Conservation (phyloP, 202 grass and related monocot species). For the Setaria italica region DNA sequence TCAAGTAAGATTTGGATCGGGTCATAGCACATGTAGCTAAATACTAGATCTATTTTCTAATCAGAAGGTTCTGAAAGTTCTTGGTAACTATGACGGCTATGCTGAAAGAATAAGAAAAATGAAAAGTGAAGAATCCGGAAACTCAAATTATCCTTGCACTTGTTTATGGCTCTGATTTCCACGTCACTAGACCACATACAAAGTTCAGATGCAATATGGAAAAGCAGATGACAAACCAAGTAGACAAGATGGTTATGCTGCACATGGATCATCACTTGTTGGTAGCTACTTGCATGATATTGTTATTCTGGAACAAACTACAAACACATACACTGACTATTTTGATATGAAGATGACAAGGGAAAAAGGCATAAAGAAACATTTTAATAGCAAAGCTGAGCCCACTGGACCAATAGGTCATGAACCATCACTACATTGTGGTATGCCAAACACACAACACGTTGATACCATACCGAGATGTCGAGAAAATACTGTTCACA, state of each 20-base stretch:
- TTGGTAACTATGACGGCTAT: neutral
- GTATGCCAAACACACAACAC: conserved; percentile 35
- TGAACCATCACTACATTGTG: conserved; percentile 27
- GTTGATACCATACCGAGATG: conserved; percentile 47
- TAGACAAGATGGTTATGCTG: conserved; percentile 21
- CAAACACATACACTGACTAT: neutral
- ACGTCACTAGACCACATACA: conserved; percentile 13
- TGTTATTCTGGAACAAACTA: conserved; percentile 13
- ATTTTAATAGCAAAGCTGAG: conserved; percentile 23
- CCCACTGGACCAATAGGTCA: conserved; percentile 15
- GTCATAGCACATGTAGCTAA: conserved; percentile 40
- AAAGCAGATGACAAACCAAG: conserved; percentile 25
- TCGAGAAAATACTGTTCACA: conserved; percentile 24
- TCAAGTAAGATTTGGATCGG: conserved; percentile 19
- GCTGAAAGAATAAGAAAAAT: neutral
- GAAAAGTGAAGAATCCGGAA: conserved; percentile 1
- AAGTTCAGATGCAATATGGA: conserved; percentile 1
- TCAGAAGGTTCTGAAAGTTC: conserved; percentile 18
- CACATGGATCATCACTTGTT: conserved; percentile 33
- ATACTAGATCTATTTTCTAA: conserved; percentile 24
- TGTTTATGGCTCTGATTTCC: conserved; percentile 24
- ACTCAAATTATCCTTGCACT: conserved; percentile 21
- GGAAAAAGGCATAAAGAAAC: neutral
- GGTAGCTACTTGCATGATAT: conserved; percentile 12
- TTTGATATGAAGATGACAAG: conserved; percentile 1